Evolutionary conservation across 2,329 filamentous ascomycete species (phyloP), one percentile per base, ranked within the genome.

Genomic region (Onygena corvina): DNA sequence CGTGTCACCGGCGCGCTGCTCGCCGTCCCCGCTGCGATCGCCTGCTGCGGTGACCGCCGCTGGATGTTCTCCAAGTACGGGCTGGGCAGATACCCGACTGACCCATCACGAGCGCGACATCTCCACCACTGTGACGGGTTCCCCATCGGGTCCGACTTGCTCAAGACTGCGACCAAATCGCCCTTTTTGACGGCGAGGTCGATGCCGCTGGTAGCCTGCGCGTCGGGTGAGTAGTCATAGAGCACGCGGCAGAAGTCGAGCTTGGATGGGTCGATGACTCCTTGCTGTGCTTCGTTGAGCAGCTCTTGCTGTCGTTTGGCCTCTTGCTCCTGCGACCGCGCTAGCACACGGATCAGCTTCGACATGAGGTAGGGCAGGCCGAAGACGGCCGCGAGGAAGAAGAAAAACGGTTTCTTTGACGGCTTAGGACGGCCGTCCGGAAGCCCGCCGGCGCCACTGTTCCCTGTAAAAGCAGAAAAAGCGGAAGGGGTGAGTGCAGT

Each of bases 91-190:
- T 96, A 98, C 5, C 92, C 92, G 59, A 94, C 82, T 21, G 87
- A 77, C 40, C 88, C 89, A 63, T 96, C 88, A 53, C 92, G 77
- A 11, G 90, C 84, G 49, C 92, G 79, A 68, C 93, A 98, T 56
- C 84, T 81, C 92, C 92, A 98, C 92, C 92, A 98, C 63, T 98
- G 90, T 47, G 85, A 92, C 3, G 87, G 80, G 59, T 92, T 88
- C 36, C 92, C 92, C 61, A 90, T 79, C 0, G 92, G 92, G 60
- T 98, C 92, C 14, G 80, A 84, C 71, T 95, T 95, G 71, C 83
- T 84, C 49, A 98, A 76, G 1, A 98, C 88, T 21, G 92, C 92
- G 12, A 98, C 89, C 48, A 96, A 80, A 59, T 98, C 92, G 52
- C 90, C 90, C 72, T 94, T 95, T 71, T 86, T 89, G 20, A 93